These are phyloP conservation scores for Gymnopilus junonius DNA, from an alignment of 768 basidiomycete species.

Conservation along the genomic window DNA sequence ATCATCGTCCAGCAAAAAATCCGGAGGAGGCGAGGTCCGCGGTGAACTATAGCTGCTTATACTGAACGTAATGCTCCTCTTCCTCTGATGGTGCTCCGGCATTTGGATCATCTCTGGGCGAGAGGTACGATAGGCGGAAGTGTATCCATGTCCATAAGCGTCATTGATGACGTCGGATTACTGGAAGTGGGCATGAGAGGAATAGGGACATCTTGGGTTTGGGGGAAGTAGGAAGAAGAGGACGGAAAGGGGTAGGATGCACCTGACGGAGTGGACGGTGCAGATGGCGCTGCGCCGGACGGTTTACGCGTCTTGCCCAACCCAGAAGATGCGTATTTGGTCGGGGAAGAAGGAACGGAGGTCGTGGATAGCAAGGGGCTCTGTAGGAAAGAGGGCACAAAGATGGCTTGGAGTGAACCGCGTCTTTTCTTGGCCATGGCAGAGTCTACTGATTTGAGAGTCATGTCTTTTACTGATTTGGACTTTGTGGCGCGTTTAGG, in stretches of 20 bases:
- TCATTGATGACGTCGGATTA: background rate
- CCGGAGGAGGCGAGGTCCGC: constrained; percentile 40
- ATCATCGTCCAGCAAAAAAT: constrained; percentile 69
- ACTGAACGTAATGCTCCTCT: constrained; percentile 19
- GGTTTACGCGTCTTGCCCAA: background rate
- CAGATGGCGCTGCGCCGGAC: constrained; percentile 19
- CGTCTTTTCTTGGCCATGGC: constrained; percentile 50
- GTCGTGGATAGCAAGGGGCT: constrained; percentile 28
- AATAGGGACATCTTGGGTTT: background rate
- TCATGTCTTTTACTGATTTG: constrained; percentile 11
- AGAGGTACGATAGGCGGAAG: background rate
- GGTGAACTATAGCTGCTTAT: constrained; percentile 15
- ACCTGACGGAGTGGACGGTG: constrained; percentile 11
- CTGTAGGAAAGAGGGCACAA: constrained; percentile 51
- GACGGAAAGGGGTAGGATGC: background rate
- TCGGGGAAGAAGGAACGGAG: constrained; percentile 23
- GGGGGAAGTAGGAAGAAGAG: background rate
- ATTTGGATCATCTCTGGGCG: background rate
- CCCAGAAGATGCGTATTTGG: constrained; percentile 15
- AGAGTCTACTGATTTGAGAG: constrained; percentile 14
- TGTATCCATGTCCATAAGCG: background rate
- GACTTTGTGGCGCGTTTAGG: constrained; percentile 15
- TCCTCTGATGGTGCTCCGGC: constrained; percentile 11
- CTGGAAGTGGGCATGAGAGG: background rate
- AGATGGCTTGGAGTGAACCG: constrained; percentile 56